Base-by-base conservation (phyloP, 176 grass and related monocot species). In the Elaeis guineensis region DNA sequence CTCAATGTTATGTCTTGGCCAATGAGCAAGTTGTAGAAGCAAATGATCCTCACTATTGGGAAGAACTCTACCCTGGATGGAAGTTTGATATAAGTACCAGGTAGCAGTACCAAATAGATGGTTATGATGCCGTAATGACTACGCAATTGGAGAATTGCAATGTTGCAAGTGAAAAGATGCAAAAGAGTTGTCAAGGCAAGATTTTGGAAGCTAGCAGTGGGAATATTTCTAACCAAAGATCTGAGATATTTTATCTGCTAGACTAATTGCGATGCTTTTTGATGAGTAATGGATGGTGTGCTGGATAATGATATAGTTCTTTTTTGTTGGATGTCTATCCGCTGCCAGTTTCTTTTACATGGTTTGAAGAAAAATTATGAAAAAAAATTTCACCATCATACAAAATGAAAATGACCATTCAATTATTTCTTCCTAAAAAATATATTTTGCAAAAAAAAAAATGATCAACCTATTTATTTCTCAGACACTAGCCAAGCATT, bases 31-130 rank as follows among this genome's bases (percentile, higher is more conserved):
- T 49, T 2, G 54, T 49, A 19, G 73, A 79, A 54, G 64, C 73
- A 39, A 61, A 52, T 32, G 88, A 92, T 74, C 74, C 80, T 53
- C 67, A 63, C 19, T 81, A 76, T 26, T 26, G 75, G 73, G 82
- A 98, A 74, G 80, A 69, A 78, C 60, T 85, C 23, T 86, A 93
- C 53, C 94, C 88, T 14, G 82, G 85, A 7, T 98, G 88, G 88
- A 92, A 83, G 68, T 98, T 74, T 55, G 77, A 98, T 29, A 58
- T 79, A 9, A 76, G 30, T 0, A 83, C 84, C 0, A 79, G 86
- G 39, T 79, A 82, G 6, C 92, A 88, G 88, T 98, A 98, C 66
- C 94, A 89, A 61, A 55, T 83, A 16, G 87, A 80, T 39, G 55
- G 52, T 68, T 49, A 21, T 14, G 76, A 78, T 59, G 17, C 72